phyloP scores from a whole-genome alignment of 495 filamentous ascomycete species.

The Polyplosphaeria fusca region DNA sequence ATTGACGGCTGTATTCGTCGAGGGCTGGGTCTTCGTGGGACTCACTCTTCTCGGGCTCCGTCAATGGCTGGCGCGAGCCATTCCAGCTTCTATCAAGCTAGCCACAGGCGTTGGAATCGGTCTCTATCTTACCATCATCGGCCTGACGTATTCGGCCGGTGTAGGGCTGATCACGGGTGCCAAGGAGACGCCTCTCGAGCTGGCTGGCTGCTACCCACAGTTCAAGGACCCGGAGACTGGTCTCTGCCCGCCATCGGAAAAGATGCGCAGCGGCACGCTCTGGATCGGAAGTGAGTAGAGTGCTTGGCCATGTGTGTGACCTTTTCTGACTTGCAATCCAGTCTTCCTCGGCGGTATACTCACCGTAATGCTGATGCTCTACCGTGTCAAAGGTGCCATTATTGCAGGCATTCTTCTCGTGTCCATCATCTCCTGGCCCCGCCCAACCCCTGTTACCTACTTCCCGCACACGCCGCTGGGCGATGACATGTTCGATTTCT shows the following conservation, averaged over 20 bases:
- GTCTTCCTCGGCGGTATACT: slow-evolving; percentile 73
- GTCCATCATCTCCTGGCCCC: slow-evolving; percentile 80
- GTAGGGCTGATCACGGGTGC: slow-evolving; percentile 68
- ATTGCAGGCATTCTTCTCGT: slow-evolving; percentile 77
- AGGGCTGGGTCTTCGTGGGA: slow-evolving; percentile 28
- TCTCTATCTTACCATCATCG: slow-evolving; percentile 75
- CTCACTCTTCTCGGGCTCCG: slow-evolving; percentile 68
- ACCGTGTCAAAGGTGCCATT: slow-evolving; percentile 76
- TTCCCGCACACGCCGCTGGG: slow-evolving; percentile 70
- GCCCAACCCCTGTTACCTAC: slow-evolving; percentile 67
- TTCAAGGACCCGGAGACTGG: slow-evolving; percentile 42
- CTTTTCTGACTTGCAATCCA: not conserved
- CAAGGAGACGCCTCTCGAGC: slow-evolving; percentile 56
- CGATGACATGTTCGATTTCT: slow-evolving; percentile 69
- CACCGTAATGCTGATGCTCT: slow-evolving; percentile 74
- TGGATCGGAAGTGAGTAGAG: slow-evolving; percentile 85
- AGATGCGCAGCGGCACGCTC: slow-evolving; percentile 74
- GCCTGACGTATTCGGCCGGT: slow-evolving; percentile 72
- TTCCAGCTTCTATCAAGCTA: slow-evolving; percentile 75
- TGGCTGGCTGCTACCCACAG: slow-evolving; percentile 62
- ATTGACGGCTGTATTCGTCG: slow-evolving; percentile 41
- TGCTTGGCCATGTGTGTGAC: slow-evolving; percentile 38
- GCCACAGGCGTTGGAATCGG: slow-evolving; percentile 81
- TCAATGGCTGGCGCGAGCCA: slow-evolving; percentile 71
- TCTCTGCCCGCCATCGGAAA: slow-evolving; percentile 51